phyloP scores from a whole-genome alignment of 139 green algal species.

The Bryopsis sp. region DNA sequence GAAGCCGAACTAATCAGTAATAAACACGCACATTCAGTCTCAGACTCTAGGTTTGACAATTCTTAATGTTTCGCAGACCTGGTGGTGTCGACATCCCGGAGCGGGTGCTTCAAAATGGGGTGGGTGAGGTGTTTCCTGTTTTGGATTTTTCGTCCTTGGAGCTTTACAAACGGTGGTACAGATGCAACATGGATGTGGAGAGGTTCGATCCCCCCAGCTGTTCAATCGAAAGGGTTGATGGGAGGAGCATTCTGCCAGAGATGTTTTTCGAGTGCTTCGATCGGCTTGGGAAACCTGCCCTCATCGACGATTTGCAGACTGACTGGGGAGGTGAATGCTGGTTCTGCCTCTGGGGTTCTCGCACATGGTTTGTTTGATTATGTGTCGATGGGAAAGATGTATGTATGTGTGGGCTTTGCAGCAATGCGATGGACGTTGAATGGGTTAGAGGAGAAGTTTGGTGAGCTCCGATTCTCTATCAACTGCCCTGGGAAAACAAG shows the following conservation, averaged over 20 bases:
- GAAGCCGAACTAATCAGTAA: no score
- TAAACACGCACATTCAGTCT: no score
- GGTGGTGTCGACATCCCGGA: no score
- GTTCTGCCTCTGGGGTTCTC: background rate
- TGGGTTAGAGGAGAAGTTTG: constrained; percentile 47
- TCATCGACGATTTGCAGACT: background rate
- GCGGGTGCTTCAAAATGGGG: background rate
- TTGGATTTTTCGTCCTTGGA: constrained; percentile 16
- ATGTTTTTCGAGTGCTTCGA: constrained; percentile 3
- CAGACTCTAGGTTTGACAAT: no score
- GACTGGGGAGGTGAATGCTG: background rate
- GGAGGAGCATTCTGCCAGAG: background rate
- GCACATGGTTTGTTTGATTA: background rate
- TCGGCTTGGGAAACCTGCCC: background rate
- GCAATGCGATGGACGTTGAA: constrained; percentile 30
- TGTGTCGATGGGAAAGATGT: background rate
- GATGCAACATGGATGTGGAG: constrained; percentile 1
- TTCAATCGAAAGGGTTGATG: background rate
- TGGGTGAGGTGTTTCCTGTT: background rate
- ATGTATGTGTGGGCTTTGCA: constrained; percentile 6
- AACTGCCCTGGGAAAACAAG: background rate
- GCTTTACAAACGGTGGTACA: constrained; percentile 17
- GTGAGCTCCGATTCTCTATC: constrained; percentile 4
- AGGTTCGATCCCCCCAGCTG: background rate
- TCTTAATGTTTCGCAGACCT: no score